Conservation (phyloP, 257 asterid genomes). For the Capsicum pubescens region DNA sequence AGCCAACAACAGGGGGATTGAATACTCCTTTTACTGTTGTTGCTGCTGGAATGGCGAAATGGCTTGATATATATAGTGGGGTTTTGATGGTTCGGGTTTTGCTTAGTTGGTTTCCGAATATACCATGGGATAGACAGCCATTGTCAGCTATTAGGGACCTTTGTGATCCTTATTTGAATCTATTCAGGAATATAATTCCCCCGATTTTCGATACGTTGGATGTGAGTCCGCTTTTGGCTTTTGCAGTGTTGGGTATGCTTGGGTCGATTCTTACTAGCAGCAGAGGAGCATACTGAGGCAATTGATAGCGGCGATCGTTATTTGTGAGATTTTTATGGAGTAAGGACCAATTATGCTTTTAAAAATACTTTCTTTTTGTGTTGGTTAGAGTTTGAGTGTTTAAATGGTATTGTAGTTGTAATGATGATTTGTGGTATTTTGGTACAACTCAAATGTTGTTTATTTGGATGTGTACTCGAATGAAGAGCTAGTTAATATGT, state of each 20-base stretch:
- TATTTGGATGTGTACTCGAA: background rate
- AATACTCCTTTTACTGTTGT: constrained; percentile 90
- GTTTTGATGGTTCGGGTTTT: constrained; percentile 86
- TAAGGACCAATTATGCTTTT: constrained; percentile 10
- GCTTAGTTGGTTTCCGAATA: constrained; percentile 95
- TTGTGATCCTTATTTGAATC: constrained; percentile 92
- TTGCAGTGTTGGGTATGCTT: constrained; percentile 78
- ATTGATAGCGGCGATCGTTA: background rate
- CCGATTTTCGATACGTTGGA: constrained; percentile 82
- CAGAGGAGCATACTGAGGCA: constrained; percentile 51
- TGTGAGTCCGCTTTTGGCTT: constrained; percentile 84
- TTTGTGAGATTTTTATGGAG: background rate
- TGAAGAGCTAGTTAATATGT: background rate
- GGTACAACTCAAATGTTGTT: background rate
- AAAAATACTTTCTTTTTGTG: background rate
- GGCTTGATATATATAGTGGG: constrained; percentile 88
- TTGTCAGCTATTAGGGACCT: constrained; percentile 86
- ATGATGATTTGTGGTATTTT: constrained; percentile 5
- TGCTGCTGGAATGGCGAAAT: constrained; percentile 89
- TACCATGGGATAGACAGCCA: constrained; percentile 97
- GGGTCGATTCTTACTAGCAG: constrained; percentile 71
- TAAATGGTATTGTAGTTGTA: constrained; percentile 6
- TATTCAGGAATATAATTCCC: constrained; percentile 87
- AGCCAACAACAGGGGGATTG: constrained; percentile 46
- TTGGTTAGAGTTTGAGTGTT: constrained; percentile 11